Percentiles rank a stretch among this genome's conserved stretches.
Conservation (phyloP, 1,284 basidiomycete species). For the Coniophora puteana region DNA sequence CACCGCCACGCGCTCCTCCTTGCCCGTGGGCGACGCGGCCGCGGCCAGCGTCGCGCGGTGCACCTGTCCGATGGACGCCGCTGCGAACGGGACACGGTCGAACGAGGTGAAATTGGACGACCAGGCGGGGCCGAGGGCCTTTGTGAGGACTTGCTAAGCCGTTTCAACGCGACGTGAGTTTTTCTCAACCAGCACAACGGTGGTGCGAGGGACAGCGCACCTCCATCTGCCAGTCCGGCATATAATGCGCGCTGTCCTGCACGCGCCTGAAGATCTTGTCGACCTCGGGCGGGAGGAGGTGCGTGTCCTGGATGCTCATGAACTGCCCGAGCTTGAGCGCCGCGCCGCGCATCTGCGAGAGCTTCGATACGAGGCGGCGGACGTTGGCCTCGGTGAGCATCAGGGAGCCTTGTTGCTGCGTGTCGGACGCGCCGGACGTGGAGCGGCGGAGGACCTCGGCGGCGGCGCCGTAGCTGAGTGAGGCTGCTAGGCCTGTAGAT, state of each 20-base stretch:
- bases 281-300: conserved; percentile 84
- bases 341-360: conserved; percentile 94
- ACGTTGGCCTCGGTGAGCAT: conserved; percentile 92
- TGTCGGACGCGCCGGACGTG: conserved; percentile 29
- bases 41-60: conserved; percentile 72
- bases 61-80: conserved; percentile 97
- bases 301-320: conserved; percentile 95
- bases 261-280: conserved; percentile 89
- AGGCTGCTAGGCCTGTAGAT: conserved; percentile 64
- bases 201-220: conserved; percentile 39
- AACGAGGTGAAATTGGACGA: conserved; percentile 70
- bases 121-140: conserved; percentile 81
- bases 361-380: conserved; percentile 85
- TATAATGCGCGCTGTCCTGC: conserved; percentile 96
- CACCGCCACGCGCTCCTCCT: conserved; percentile 71
- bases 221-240: conserved; percentile 98
- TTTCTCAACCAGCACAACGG: background rate
- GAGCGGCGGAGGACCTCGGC: conserved; percentile 54
- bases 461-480: conserved; percentile 68
- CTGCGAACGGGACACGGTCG: conserved; percentile 87
- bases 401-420: conserved; percentile 41
- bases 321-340: conserved; percentile 98
- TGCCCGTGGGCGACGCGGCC: conserved; percentile 46
- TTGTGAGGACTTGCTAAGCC: conserved; percentile 70
- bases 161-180: conserved; percentile 7